A percentile compares a stretch with the other conserved stretches of the same genome.
Evolutionary conservation across 495 filamentous ascomycete species (phyloP).

Genomic region (Daldinia grandis): DNA sequence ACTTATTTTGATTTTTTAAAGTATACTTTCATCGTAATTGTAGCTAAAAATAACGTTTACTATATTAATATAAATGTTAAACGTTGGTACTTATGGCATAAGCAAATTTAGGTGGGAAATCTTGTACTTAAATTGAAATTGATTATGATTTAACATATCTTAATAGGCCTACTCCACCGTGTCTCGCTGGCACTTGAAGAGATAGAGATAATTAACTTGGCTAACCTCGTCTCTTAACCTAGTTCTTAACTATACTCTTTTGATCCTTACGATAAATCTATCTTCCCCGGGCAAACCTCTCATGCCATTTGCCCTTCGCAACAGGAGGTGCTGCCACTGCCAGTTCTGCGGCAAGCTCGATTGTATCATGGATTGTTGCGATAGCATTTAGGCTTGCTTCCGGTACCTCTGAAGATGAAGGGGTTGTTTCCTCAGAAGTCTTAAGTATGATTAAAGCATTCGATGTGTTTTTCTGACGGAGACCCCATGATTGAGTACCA

Average conservation of each 20-base stretch:
- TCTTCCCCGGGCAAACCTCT: slow-evolving; percentile 71
- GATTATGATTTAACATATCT: background rate
- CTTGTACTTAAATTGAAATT: background rate
- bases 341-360: slow-evolving; percentile 66
- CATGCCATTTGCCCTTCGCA: slow-evolving; percentile 85
- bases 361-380: slow-evolving; percentile 75
- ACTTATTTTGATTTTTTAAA: too few relatives aligned
- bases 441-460: slow-evolving; percentile 80
- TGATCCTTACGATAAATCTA: slow-evolving; percentile 17
- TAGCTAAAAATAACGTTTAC: too few relatives aligned
- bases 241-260: background rate
- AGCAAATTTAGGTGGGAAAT: too few relatives aligned
- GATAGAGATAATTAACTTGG: too few relatives aligned
- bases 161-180: too few relatives aligned
- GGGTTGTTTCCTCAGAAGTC: slow-evolving; percentile 47
- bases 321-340: slow-evolving; percentile 50
- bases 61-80: too few relatives aligned
- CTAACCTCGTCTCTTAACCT: too few relatives aligned
- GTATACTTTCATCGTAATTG: too few relatives aligned
- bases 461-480: slow-evolving; percentile 91
- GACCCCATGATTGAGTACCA: slow-evolving; percentile 71
- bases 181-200: too few relatives aligned
- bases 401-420: slow-evolving; percentile 43
- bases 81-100: too few relatives aligned
- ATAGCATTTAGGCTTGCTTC: slow-evolving; percentile 63